Percentiles rank a stretch among this genome's conserved stretches.
These are phyloP conservation scores for Penicillium sp. DNA, from an alignment of 2,329 filamentous ascomycete species.

Conservation along the genomic window DNA sequence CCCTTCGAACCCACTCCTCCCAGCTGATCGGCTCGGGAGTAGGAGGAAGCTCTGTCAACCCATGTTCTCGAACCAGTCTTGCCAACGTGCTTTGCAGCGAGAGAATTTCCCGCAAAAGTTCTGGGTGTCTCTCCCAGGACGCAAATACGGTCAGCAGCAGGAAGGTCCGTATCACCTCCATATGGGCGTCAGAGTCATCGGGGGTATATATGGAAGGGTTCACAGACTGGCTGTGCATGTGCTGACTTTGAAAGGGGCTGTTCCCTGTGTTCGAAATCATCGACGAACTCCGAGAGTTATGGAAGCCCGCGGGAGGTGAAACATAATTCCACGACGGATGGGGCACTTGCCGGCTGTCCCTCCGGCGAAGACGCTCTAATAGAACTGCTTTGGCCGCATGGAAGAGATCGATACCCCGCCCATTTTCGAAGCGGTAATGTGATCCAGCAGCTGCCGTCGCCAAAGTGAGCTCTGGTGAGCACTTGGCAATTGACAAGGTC, in stretches of 20 bases:
- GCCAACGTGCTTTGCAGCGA: constrained; percentile 60
- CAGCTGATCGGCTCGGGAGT: constrained; percentile 50
- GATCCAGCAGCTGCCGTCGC: constrained; percentile 55
- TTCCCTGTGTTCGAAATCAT: constrained; percentile 44
- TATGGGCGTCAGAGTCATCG: constrained; percentile 50
- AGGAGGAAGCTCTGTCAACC: constrained; percentile 41
- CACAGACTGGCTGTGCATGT: constrained; percentile 32
- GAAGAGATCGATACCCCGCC: constrained; percentile 58
- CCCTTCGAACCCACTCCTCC: constrained; percentile 57
- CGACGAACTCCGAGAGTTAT: constrained; percentile 45
- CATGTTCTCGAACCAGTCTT: constrained; percentile 58
- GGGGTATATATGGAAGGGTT: constrained; percentile 38
- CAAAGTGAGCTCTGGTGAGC: constrained; percentile 52
- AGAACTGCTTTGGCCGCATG: constrained; percentile 59
- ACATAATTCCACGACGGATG: constrained; percentile 47
- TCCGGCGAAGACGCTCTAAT: constrained; percentile 53
- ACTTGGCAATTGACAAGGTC: constrained; percentile 49
- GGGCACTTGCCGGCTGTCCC: constrained; percentile 50
- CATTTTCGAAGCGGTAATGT: constrained; percentile 53
- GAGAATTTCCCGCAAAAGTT: constrained; percentile 59
- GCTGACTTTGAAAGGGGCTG: constrained; percentile 48
- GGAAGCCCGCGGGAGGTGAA: constrained; percentile 40
- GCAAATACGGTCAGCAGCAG: constrained; percentile 60
- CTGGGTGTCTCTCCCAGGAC: constrained; percentile 61
- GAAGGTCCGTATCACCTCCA: constrained; percentile 55